These are phyloP conservation scores for Ascobolus immersus DNA, from an alignment of 495 filamentous ascomycete species.

Conservation along the genomic window DNA sequence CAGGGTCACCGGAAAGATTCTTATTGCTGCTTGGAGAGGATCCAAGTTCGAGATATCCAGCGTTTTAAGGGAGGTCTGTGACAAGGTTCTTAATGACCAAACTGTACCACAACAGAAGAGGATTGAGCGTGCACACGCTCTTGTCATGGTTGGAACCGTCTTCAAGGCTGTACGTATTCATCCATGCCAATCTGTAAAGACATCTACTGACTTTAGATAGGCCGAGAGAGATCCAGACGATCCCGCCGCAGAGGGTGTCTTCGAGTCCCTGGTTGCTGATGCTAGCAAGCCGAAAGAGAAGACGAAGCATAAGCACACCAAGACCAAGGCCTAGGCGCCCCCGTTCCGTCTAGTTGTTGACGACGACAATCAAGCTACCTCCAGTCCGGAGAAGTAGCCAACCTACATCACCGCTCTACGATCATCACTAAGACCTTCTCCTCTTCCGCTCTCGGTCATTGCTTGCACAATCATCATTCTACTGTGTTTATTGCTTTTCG, in stretches of 20 bases:
- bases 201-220: slow-evolving; percentile 22
- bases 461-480: no score
- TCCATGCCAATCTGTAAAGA: background rate
- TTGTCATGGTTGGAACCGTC: slow-evolving; percentile 69
- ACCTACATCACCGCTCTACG: background rate
- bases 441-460: no score
- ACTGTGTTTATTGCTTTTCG: no score
- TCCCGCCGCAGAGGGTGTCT: slow-evolving; percentile 95
- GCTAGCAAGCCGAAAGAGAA: slow-evolving; percentile 83
- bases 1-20: slow-evolving; percentile 86
- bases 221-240: slow-evolving; percentile 79
- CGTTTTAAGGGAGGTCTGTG: slow-evolving; percentile 33
- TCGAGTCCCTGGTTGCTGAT: slow-evolving; percentile 93
- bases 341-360: no score
- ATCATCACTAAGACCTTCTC: slow-evolving; percentile 1
- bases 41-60: slow-evolving; percentile 97
- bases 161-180: slow-evolving; percentile 45
- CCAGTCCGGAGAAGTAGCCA: slow-evolving; percentile 6
- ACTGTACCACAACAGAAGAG: slow-evolving; percentile 58
- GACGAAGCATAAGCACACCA: slow-evolving; percentile 29
- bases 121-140: slow-evolving; percentile 66
- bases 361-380: slow-evolving; percentile 4
- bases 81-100: slow-evolving; percentile 48
- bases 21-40: slow-evolving; percentile 92
- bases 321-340: slow-evolving; percentile 9